phyloP scores from a whole-genome alignment of 345 rosid genomes.

The Erucastrum elatum region DNA sequence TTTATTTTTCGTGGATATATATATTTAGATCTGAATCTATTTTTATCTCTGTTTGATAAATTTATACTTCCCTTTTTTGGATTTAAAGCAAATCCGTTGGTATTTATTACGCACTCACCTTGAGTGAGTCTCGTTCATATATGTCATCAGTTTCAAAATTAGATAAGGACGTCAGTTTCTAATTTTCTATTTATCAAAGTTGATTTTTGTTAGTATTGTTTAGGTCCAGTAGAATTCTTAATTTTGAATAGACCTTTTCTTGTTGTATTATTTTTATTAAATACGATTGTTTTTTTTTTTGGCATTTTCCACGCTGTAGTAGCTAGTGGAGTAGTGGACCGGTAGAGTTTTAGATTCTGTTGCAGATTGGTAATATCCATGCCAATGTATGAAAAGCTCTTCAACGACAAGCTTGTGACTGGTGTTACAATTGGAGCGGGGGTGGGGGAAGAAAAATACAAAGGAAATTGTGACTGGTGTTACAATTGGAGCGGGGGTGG shows the following conservation, averaged over 20 bases:
- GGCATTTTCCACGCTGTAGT: constrained; percentile 14
- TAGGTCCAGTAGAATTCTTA: neutral
- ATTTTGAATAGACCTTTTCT: neutral
- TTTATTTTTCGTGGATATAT: neutral
- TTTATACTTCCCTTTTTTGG: neutral
- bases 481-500: neutral
- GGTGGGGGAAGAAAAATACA: neutral
- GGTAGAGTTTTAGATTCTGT: neutral
- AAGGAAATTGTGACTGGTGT: neutral
- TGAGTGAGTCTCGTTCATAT: neutral
- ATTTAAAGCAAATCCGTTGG: neutral
- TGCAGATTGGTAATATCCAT: neutral
- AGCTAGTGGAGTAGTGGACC: constrained; percentile 26
- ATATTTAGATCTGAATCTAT: constrained; percentile 22
- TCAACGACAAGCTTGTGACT: neutral
- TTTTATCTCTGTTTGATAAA: neutral
- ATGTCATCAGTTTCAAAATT: neutral
- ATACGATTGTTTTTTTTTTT: neutral
- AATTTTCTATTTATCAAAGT: neutral
- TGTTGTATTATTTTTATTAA: neutral
- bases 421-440: neutral
- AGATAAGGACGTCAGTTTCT: neutral
- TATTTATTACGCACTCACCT: neutral
- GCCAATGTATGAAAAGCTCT: neutral
- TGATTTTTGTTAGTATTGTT: neutral